Conservation (phyloP, 345 rosid genomes). For the Leavenworthia alabamica region DNA sequence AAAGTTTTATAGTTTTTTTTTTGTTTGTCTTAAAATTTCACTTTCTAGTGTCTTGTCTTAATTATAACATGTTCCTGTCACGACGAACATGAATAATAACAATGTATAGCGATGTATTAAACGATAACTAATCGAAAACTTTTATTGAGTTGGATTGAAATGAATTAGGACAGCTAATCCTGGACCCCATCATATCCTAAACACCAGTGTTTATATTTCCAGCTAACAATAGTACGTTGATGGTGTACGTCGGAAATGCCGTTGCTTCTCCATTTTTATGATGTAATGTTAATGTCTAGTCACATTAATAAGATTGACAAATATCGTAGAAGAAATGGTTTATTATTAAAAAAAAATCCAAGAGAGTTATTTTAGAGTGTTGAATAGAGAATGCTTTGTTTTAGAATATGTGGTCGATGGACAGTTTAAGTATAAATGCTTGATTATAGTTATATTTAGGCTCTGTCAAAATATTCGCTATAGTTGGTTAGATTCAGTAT, state of each 20-base stretch:
- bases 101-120: neutral
- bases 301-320: neutral
- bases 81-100: neutral
- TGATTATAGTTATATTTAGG: too few relatives aligned
- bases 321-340: neutral
- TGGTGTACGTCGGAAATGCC: constrained; percentile 12
- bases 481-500: too few relatives aligned
- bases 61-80: neutral
- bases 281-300: constrained; percentile 12
- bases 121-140: neutral
- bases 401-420: neutral
- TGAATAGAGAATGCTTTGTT: neutral
- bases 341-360: neutral
- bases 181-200: constrained; percentile 13
- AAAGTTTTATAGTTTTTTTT: neutral
- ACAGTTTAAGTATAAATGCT: neutral
- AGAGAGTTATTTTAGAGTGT: neutral
- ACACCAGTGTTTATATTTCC: constrained; percentile 14
- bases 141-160: neutral
- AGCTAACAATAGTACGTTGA: constrained; percentile 24
- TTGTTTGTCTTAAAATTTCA: neutral
- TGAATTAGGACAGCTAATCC: constrained; percentile 20
- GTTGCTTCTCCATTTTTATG: constrained; percentile 7
- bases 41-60: neutral
- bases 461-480: too few relatives aligned